A percentile compares a stretch with the other conserved stretches of the same genome.
These are phyloP conservation scores for Hypomontagnella submonticulosa DNA, from an alignment of 495 filamentous ascomycete species.

Conservation along the genomic window DNA sequence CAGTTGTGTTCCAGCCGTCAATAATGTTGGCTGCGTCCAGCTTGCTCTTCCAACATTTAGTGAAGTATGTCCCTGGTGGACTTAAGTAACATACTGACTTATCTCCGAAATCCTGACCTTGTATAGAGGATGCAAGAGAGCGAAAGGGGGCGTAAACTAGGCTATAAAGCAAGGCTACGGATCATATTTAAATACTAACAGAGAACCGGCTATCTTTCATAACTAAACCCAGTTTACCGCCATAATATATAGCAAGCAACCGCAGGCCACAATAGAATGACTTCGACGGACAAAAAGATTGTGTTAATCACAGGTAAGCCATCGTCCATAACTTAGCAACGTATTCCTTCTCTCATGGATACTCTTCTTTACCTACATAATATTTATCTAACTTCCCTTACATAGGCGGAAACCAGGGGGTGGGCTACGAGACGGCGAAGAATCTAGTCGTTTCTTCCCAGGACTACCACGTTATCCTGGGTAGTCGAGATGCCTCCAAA, in stretches of 20 bases:
- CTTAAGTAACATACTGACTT: not conserved
- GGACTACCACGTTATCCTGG: constrained; percentile 35
- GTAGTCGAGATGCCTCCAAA: constrained; percentile 27
- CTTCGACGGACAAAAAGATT: constrained; percentile 37
- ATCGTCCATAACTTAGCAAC: not conserved
- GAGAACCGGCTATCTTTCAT: no score
- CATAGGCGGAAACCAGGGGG: constrained; percentile 58
- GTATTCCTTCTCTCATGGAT: not conserved
- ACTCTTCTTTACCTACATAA: not conserved
- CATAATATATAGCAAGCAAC: not conserved
- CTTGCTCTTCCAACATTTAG: no score
- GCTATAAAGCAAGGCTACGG: not conserved
- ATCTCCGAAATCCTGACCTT: not conserved
- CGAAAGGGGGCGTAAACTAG: not conserved
- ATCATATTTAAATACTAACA: no score
- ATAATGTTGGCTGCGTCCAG: no score
- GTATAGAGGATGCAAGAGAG: not conserved
- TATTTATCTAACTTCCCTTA: constrained; percentile 4
- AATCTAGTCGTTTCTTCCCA: constrained; percentile 47
- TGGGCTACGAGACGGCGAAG: constrained; percentile 55
- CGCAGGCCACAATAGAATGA: constrained; percentile 1
- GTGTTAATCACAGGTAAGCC: constrained; percentile 50
- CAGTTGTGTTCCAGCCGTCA: no score
- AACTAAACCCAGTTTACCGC: no score
- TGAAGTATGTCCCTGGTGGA: not conserved